Conservation (phyloP, 441 rosid genomes). For the Gossypium schwendimanii region DNA sequence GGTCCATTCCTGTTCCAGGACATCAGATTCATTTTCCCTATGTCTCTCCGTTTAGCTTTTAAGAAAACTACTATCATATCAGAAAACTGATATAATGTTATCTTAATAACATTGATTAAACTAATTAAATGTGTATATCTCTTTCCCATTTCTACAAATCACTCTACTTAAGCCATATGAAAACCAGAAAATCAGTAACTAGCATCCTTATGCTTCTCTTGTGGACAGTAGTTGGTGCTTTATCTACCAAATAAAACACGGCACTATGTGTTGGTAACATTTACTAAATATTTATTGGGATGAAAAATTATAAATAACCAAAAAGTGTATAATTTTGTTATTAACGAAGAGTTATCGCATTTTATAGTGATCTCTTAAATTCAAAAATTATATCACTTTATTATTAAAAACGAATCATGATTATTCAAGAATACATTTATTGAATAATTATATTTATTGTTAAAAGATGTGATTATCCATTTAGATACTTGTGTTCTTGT, state of each 20-base stretch:
- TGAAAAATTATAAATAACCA: too few species aligned
- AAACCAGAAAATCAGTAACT: background rate
- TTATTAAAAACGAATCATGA: too few species aligned
- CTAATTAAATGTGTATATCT: background rate
- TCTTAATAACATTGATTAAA: background rate
- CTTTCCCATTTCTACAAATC: background rate
- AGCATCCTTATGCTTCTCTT: background rate
- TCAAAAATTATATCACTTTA: too few species aligned
- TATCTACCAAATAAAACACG: background rate
- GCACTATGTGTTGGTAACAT: background rate
- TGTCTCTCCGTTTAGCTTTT: background rate
- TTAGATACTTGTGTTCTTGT: too few species aligned
- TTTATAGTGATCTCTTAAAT: too few species aligned
- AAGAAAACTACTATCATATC: background rate
- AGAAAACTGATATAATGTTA: background rate
- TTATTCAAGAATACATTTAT: too few species aligned
- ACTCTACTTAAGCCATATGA: background rate
- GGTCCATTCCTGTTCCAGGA: background rate
- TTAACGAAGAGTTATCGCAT: too few species aligned
- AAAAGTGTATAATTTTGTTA: too few species aligned
- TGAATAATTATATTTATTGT: too few species aligned
- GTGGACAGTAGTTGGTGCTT: background rate
- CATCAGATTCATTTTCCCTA: background rate
- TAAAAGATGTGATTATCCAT: too few species aligned
- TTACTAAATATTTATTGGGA: too few species aligned